Base-by-base conservation (phyloP, 139 green algal species). In the Zygnema circumcarinatum region DNA sequence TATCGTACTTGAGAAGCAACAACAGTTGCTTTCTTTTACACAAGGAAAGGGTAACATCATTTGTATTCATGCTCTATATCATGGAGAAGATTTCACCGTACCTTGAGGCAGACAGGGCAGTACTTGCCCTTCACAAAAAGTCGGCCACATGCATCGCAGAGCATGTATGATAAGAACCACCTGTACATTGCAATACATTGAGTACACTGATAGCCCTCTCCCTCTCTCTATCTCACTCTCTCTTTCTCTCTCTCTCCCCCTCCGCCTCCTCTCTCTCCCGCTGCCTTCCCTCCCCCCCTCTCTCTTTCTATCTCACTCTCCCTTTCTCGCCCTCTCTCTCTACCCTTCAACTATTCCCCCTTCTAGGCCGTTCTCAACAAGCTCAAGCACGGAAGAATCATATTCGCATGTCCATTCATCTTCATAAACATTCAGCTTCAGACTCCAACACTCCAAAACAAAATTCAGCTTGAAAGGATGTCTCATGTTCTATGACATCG, bases 81-180 rank as follows among this genome's bases (percentile, higher is more conserved):
- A n/a, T n/a, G n/a, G n/a, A n/a, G n/a, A n/a, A n/a, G n/a, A n/a
- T n/a, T n/a, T n/a, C n/a, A n/a, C 21, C 81, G 25, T 33, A 87
- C 81, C 81, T 21, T 3, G 3, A 89, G 39, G 74, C 84, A 89
- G 21, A 89, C 52, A 29, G 84, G 74, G 31, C 84, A 89, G 73
- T 86, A 86, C 35, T 74, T 72, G 36, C 38, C 40, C 84, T 89
- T 89, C 2, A 76, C 52, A 38, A 89, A 89, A 31, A 89, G 84
- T 7, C 74, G 84, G 22, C 84, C 84, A 54, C 84, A 89, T 39
- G 84, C 84, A 67, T 89, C 84, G 32, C 84, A 89, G 36, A 89
- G 72, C 52, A 75, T 76, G 73, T 86, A 85, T 33, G 31, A 38
- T 33, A 85, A 76, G 0, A 89, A 85, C 1, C 84, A 89, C 11